phyloP scores from a whole-genome alignment of 305 asterid genomes.

The Rubia balearica region DNA sequence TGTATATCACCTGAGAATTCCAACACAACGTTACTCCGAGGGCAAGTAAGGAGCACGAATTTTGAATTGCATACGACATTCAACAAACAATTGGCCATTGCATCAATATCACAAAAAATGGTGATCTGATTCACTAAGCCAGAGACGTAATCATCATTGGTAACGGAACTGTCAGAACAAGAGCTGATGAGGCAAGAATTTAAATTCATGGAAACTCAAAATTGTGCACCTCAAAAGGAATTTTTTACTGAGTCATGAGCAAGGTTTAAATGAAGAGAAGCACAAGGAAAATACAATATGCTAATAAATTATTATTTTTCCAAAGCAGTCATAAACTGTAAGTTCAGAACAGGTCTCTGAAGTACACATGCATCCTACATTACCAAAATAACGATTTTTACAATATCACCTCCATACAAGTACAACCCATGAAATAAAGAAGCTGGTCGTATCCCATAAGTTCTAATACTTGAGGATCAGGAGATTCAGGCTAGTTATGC shows the following conservation, averaged over 20 bases:
- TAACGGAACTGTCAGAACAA: neutral
- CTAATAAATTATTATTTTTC: too few species aligned
- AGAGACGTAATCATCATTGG: neutral
- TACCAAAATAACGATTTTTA: neutral
- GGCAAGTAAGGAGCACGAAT: neutral
- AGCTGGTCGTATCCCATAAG: neutral
- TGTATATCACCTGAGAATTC: slow-evolving; percentile 60
- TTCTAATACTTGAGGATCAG: neutral
- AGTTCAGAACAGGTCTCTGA: too few species aligned
- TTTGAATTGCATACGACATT: too few species aligned
- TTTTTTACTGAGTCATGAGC: neutral
- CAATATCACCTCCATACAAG: neutral
- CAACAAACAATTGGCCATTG: neutral
- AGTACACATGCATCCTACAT: too few species aligned
- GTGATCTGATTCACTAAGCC: neutral
- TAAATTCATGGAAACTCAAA: neutral
- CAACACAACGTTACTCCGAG: neutral
- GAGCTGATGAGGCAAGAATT: neutral
- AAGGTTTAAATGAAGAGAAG: neutral
- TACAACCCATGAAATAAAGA: neutral
- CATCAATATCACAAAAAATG: neutral
- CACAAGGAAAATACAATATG: neutral
- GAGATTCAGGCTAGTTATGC: neutral
- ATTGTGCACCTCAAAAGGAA: neutral
- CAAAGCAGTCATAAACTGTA: too few species aligned